phyloP scores from a whole-genome alignment of 306 rosid species.

The Pyrus communis region DNA sequence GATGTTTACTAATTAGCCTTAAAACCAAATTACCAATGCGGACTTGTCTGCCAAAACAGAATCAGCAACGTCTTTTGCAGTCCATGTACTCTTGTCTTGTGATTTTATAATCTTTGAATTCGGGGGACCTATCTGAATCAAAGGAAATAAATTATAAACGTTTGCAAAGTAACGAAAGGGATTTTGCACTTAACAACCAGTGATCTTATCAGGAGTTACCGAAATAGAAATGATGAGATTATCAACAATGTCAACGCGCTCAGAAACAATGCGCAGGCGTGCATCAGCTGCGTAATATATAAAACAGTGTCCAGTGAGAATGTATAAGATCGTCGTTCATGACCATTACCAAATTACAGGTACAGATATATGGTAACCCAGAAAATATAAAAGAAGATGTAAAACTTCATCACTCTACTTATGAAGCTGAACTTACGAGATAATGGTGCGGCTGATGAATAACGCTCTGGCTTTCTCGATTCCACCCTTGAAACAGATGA shows the following conservation, averaged over 20 bases:
- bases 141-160: slow-evolving; percentile 29
- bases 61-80: slow-evolving; percentile 86
- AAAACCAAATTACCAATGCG: slow-evolving; percentile 55
- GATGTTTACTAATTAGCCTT: not conserved
- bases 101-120: slow-evolving; percentile 61
- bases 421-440: slow-evolving; percentile 64
- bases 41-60: slow-evolving; percentile 92
- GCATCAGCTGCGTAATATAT: slow-evolving; percentile 70
- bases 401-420: not conserved
- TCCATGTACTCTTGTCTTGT: slow-evolving; percentile 77
- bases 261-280: slow-evolving; percentile 87
- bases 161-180: slow-evolving; percentile 4
- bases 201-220: slow-evolving; percentile 44
- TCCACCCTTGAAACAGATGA: slow-evolving; percentile 71
- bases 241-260: slow-evolving; percentile 80
- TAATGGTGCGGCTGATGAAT: slow-evolving; percentile 95
- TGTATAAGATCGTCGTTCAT: not conserved
- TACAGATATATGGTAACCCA: not conserved
- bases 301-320: slow-evolving; percentile 12
- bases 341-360: slow-evolving; percentile 5
- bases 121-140: slow-evolving; percentile 91
- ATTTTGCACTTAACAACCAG: slow-evolving; percentile 3
- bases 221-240: slow-evolving; percentile 81
- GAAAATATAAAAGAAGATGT: too few relatives aligned
- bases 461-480: slow-evolving; percentile 93